Base-by-base conservation (phyloP, 2,329 filamentous ascomycete genomes). In the Aspergillus sp. region DNA sequence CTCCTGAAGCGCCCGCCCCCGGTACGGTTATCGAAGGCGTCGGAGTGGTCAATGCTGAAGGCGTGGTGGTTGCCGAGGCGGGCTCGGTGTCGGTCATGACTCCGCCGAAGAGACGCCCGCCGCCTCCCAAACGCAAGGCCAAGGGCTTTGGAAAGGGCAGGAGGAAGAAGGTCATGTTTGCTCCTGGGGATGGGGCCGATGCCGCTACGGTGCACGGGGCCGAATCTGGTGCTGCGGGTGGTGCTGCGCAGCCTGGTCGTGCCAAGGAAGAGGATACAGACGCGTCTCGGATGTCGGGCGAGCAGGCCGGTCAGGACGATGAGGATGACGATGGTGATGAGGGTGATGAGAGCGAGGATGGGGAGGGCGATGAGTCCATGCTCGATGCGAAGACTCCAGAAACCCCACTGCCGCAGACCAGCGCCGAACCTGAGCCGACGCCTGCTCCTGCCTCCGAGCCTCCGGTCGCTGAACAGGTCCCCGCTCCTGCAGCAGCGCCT, bases 71-170 rank as follows among this genome's bases (percentile, higher is more conserved):
- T 62, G 81, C 81, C 26, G 73, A 80, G 50, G 77, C 78, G 72
- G 63, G 68, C 73, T 66, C 81, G 73, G 68, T 79, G 75, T 67
- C 74, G 49, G 73, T 76, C 10, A 67, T 73, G 65, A 82, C 82
- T 22, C 82, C 83, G 16, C 77, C 80, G 4, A 82, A 82, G 71
- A 85, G 88, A 71, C 86, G 89, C 61, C 88, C 89, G 0, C 89
- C 88, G 29, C 89, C 90, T 1, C 90, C 90, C 0, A 92, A 92
- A 74, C 88, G 91, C 74, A 96, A 94, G 81, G 82, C 85, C 52
- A 93, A 90, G 74, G 90, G 91, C 0, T 87, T 90, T 39, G 91
- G 91, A 7, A 86, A 92, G 63, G 91, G 91, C 16, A 84, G 87
- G 63, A 94, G 89, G 82, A 90, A 88, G 76, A 91, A 88, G 73